A percentile compares a stretch with the other conserved stretches of the same genome.
phyloP scores from a whole-genome alignment of 1,139 yeast species.

The Martiniozyma asiatica region DNA sequence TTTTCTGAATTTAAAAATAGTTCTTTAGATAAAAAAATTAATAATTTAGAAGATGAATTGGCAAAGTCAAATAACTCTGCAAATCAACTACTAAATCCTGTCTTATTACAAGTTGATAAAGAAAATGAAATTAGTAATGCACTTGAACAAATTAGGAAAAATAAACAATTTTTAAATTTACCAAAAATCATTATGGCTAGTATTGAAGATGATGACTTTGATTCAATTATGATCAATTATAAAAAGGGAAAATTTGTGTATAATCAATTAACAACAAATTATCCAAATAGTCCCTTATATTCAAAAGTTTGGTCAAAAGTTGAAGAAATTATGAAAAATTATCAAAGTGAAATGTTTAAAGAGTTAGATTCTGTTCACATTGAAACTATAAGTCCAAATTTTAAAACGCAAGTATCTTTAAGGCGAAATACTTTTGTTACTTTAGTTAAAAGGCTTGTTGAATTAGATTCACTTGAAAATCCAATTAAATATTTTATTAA shows the following conservation, averaged over 20 bases:
- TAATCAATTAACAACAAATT: conserved; percentile 10
- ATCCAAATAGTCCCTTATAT: conserved; percentile 18
- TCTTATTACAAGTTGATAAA: conserved; percentile 49
- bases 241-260: conserved; percentile 37
- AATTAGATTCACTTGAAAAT: conserved; percentile 45
- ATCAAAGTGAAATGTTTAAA: conserved; percentile 52
- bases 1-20: conserved; percentile 35
- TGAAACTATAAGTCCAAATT: conserved; percentile 15
- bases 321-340: conserved; percentile 49
- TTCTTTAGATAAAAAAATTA: conserved; percentile 12
- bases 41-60: conserved; percentile 12
- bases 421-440: conserved; percentile 37
- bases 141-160: conserved; percentile 48
- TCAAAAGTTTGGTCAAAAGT: conserved; percentile 58
- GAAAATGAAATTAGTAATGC: conserved; percentile 51
- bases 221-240: conserved; percentile 59
- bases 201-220: conserved; percentile 53
- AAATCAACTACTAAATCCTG: conserved; percentile 62
- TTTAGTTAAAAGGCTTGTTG: conserved; percentile 46
- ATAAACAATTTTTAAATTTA: conserved; percentile 57
- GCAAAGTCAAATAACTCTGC: conserved; percentile 36
- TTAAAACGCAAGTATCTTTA: conserved; percentile 15
- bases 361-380: conserved; percentile 31
- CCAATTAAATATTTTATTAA: conserved; percentile 57
- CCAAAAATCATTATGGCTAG: conserved; percentile 49